These are phyloP conservation scores for Cutaneotrichosporon sp. DNA, from an alignment of 1,284 basidiomycete genomes.

Conservation along the genomic window DNA sequence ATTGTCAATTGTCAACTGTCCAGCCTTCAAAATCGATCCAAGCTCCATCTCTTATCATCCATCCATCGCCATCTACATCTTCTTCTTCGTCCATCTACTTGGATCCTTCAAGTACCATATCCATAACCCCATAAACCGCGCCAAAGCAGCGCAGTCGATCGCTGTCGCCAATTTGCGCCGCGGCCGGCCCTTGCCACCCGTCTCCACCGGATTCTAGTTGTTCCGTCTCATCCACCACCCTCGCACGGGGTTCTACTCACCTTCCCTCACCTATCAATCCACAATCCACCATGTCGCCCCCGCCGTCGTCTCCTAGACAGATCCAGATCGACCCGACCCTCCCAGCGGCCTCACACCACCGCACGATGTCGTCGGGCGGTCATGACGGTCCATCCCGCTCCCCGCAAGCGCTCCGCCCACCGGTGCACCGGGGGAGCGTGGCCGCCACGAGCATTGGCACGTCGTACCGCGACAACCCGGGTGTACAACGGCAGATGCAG, in stretches of 20 bases:
- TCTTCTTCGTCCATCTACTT: neutral
- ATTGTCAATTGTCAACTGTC: neutral
- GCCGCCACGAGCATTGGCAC: conserved; percentile 7
- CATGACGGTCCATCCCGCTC: conserved; percentile 24
- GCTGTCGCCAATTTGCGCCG: neutral
- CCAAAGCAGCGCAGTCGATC: too few species aligned
- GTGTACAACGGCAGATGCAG: conserved; percentile 44
- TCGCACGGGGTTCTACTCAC: neutral
- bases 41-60: neutral
- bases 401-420: conserved; percentile 31
- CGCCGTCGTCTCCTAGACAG: conserved; percentile 36
- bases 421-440: conserved; percentile 9
- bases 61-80: neutral
- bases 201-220: neutral
- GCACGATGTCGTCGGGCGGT: conserved; percentile 19
- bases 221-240: conserved; percentile 11
- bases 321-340: conserved; percentile 32
- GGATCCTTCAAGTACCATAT: neutral
- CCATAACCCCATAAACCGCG: neutral
- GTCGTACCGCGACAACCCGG: conserved; percentile 31
- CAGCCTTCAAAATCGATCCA: neutral
- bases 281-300: conserved; percentile 12
- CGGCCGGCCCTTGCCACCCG: neutral
- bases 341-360: conserved; percentile 23
- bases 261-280: neutral